phyloP scores from a whole-genome alignment of 2,329 filamentous ascomycete genomes.

The Hortaea sp. region DNA sequence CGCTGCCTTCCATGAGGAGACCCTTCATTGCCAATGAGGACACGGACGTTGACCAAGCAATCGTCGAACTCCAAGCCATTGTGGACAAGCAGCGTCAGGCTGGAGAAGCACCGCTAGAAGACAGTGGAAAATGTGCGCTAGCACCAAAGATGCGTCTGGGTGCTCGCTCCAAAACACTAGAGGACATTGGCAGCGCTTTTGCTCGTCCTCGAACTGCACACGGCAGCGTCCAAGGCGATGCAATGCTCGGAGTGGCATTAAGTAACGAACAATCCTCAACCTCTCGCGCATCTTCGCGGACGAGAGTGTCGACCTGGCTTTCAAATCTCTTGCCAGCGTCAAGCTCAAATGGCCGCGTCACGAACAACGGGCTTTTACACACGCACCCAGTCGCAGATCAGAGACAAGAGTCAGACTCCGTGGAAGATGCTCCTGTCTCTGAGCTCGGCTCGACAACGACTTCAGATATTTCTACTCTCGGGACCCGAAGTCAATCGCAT shows the following conservation, averaged over 20 bases:
- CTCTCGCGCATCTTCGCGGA: background rate
- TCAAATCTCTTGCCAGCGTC: slow-evolving; percentile 13
- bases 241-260: background rate
- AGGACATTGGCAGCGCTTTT: slow-evolving; percentile 38
- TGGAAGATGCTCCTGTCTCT: too few relatives aligned
- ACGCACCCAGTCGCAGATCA: too few relatives aligned
- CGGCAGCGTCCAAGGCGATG: slow-evolving; percentile 1
- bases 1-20: too few relatives aligned
- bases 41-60: slow-evolving; percentile 34
- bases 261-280: background rate
- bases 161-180: slow-evolving; percentile 39
- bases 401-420: too few relatives aligned
- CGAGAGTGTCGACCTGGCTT: slow-evolving; percentile 20
- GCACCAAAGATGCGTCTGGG: slow-evolving; percentile 35
- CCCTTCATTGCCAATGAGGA: too few relatives aligned
- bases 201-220: slow-evolving; percentile 27
- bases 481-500: slow-evolving; percentile 17
- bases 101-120: slow-evolving; percentile 18
- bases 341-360: too few relatives aligned
- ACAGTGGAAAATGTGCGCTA: slow-evolving; percentile 30
- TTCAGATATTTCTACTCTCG: background rate
- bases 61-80: slow-evolving; percentile 40
- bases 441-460: too few relatives aligned
- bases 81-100: slow-evolving; percentile 35
- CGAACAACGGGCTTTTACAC: too few relatives aligned